Base-by-base conservation (phyloP, 2,329 filamentous ascomycete species). In the Blastomyces parvus region DNA sequence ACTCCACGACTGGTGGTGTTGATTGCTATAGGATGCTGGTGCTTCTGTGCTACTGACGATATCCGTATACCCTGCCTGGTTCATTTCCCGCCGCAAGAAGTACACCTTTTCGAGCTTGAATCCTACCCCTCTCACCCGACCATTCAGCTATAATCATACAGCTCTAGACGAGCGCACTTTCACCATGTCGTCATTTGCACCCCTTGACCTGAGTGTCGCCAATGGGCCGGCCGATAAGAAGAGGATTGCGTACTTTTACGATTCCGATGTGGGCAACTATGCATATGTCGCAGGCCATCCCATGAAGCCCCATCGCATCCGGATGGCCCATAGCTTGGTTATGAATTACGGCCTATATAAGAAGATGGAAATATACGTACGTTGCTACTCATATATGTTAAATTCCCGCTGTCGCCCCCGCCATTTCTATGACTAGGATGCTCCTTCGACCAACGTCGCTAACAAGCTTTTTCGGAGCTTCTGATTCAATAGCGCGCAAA, bases 201-300 rank as follows among this genome's bases (percentile, higher is more conserved):
- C 80, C 64, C 76, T 85, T 67, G 85, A 84, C 72, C 75, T 78
- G 68, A 78, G 77, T 66, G 78, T 77, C 64, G 69, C 76, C 33
- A 83, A 83, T 74, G 80, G 80, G 61, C 72, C 79, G 56, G 78
- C 78, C 33, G 79, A 77, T 69, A 83, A 84, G 74, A 96, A 94
- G 79, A 91, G 93, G 74, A 90, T 97, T 64, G 93, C 93, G 63
- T 97, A 97, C 79, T 97, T 97, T 77, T 97, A 97, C 83, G 93
- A 97, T 74, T 95, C 90, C 2, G 93, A 97, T 78, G 94, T 97
- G 73, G 93, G 93, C 68, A 97, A 97, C 77, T 97, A 97, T 81
- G 92, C 93, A 74, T 97, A 97, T 73, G 91, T 96, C 64, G 82
- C 84, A 14, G 83, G 83, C n/a, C 84, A 85, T 76, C 84, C 85